These are phyloP conservation scores for Betula pendula DNA, from an alignment of 306 rosid genomes.

Conservation along the genomic window DNA sequence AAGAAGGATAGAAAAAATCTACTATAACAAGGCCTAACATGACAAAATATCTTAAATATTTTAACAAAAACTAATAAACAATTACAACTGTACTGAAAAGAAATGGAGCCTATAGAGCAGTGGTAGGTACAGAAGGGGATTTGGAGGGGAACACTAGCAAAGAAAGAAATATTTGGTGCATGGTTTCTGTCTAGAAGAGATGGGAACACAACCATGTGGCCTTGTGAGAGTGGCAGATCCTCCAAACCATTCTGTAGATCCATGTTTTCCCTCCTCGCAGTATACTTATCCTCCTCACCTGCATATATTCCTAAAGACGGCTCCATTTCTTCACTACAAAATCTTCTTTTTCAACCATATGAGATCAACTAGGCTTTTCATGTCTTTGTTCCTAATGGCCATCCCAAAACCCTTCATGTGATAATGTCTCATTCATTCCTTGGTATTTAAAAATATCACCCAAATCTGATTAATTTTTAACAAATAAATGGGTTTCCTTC, in stretches of 20 bases:
- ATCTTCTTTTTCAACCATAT: conserved; percentile 22
- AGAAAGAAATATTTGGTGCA: conserved; percentile 30
- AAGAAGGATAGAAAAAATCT: too few species aligned
- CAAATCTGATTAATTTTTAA: conserved; percentile 6
- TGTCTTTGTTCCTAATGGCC: conserved; percentile 37
- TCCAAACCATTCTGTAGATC: conserved; percentile 21
- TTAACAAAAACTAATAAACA: too few species aligned
- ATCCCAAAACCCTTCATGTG: conserved; percentile 54
- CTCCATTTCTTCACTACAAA: conserved; percentile 20
- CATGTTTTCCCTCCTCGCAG: conserved; percentile 7
- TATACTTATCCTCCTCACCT: conserved; percentile 11
- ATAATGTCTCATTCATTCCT: conserved; percentile 35
- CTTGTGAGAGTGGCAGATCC: conserved; percentile 39
- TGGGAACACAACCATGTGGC: conserved; percentile 43
- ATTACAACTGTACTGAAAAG: neutral
- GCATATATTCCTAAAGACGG: conserved; percentile 19
- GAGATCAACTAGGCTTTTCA: conserved; percentile 36
- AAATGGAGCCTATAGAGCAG: neutral
- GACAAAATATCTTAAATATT: too few species aligned
- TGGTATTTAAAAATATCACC: conserved; percentile 6
- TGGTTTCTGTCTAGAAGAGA: conserved; percentile 28
- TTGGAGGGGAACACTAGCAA: conserved; percentile 31
- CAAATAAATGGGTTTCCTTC: conserved; percentile 28
- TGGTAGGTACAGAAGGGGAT: conserved; percentile 25
- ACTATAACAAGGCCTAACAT: too few species aligned